Evolutionary conservation across 148 eudicot species (phyloP), one percentile per base, ranked within the genome.

Genomic region (Rhododendron ovatum): DNA sequence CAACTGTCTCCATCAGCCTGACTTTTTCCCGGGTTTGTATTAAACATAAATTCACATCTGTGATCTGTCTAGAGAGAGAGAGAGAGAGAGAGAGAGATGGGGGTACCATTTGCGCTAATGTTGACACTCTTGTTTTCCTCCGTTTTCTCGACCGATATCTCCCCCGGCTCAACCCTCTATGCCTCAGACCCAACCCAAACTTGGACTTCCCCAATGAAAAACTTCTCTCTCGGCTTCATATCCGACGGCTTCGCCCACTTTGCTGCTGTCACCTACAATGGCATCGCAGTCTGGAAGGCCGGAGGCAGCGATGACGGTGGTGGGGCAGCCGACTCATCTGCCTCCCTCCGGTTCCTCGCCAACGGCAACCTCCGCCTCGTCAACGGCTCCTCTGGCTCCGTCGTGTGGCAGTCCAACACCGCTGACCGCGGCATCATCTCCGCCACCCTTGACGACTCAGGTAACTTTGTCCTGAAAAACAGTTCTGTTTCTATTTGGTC

Each of bases 211-310:
- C 91, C 98, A 2, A 87, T 84, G 85, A 41, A 48, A 61, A 85
- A 89, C 39, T 95, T 93, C 94, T 78, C 93, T 37, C 87, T 95
- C 57, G 63, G 82, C 81, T 94, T 96, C 91, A 84, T 95, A 79
- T 33, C 90, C 2, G 10, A 78, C 30, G 79, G 80, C 59, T 2
- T 87, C n/a, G 59, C 43, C 43, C 87, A 63, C 87, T 85, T 87
- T 26, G 92, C 93, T 5, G 91, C 94, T 65, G 86, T 41, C 43
- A 86, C 93, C 22, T 93, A 89, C 83, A 89, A 85, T 75, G 41
- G n/a, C 82, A 82, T 93, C 45, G 88, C 94, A 65, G 88, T 94
- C 84, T 96, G 98, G 98, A 53, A 7, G 11, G 87, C 90, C 20
- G 90, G 90, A 30, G 90, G 83, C 43, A 10, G 74, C 35, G 12